Conservation (phyloP, 75 land plant genomes). For the Cupressus sempervirens region DNA sequence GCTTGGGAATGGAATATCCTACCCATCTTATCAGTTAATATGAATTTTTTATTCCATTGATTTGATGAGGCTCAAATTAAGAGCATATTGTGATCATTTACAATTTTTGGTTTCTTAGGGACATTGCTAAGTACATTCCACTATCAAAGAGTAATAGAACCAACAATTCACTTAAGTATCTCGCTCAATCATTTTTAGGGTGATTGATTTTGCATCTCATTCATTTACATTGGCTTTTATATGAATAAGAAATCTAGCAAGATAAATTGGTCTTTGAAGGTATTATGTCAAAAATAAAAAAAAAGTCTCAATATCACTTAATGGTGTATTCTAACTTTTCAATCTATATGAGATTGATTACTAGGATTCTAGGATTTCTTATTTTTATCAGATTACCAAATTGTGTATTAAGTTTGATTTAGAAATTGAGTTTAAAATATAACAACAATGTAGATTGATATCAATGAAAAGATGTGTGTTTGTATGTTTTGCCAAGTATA, state of each 20-base stretch:
- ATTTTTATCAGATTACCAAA: too few species aligned
- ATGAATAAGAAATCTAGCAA: not conserved
- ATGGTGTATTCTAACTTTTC: too few species aligned
- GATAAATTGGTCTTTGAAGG: not conserved
- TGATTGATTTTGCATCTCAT: slow-evolving; percentile 13
- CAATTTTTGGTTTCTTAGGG: slow-evolving; percentile 38
- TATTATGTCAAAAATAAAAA: too few species aligned
- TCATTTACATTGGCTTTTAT: not conserved
- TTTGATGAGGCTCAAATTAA: not conserved
- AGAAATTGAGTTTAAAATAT: not conserved
- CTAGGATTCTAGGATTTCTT: too few species aligned
- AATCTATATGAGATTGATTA: too few species aligned
- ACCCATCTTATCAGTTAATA: slow-evolving; percentile 50
- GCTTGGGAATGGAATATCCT: slow-evolving; percentile 61
- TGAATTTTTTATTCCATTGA: not conserved
- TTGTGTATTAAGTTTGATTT: too few species aligned
- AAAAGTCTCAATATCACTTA: too few species aligned
- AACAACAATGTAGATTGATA: not conserved
- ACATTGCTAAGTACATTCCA: slow-evolving; percentile 83
- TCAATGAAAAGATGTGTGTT: not conserved
- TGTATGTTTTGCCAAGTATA: not conserved
- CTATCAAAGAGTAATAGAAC: slow-evolving; percentile 77
- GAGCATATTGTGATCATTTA: not conserved
- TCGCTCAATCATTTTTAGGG: slow-evolving; percentile 82
- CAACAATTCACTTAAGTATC: slow-evolving; percentile 82